Base-by-base conservation (phyloP, 306 rosid species). In the Malus asiatica region DNA sequence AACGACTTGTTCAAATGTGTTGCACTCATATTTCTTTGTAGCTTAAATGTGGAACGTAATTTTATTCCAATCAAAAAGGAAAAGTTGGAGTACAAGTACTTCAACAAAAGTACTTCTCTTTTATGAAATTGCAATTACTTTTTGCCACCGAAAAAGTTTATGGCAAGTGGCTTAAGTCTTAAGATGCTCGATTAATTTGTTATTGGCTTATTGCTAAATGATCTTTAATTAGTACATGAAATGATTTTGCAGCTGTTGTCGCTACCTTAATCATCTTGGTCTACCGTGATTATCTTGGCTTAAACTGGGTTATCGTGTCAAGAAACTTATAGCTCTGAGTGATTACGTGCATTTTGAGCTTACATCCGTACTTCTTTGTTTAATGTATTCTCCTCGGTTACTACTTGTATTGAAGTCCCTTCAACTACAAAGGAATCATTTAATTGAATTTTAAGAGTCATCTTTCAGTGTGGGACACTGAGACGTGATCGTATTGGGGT, bases 121-220 rank as follows among this genome's bases (percentile, higher is more conserved):
- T 16, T 7, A 61, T 46, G 40, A 62, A 61, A 75, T 25, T 33
- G 60, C 40, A 61, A 18, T 23, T 57, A 48, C 68, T 61, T 67
- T 73, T 8, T 23, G 11, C 20, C 33, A 38, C 22, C 23, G 61
- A 53, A 70, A 71, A 78, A 64, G 59, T 23, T 51, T 6, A n/a
- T 33, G 48, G 27, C 77, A 77, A 75, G 82, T 75, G 75, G 78
- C 58, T 70, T 19, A 57, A 22, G 55, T 15, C 19, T 48, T 15
- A 30, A 78, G 82, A 76, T 80, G 80, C 79, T 46, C 29, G 22
- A 55, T 32, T 59, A 61, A 35, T 62, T 66, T 58, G 42, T 72
- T 40, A 46, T 59, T 69, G 73, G 25, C 32, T 70, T 40, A 32
- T 61, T 35, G 52, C 23, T 62, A 15, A 48, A 53, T 65, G 18